Evolutionary conservation across 2,329 filamentous ascomycete species (phyloP), one percentile per base, ranked within the genome.

Genomic region (Alternaria metachromatica): DNA sequence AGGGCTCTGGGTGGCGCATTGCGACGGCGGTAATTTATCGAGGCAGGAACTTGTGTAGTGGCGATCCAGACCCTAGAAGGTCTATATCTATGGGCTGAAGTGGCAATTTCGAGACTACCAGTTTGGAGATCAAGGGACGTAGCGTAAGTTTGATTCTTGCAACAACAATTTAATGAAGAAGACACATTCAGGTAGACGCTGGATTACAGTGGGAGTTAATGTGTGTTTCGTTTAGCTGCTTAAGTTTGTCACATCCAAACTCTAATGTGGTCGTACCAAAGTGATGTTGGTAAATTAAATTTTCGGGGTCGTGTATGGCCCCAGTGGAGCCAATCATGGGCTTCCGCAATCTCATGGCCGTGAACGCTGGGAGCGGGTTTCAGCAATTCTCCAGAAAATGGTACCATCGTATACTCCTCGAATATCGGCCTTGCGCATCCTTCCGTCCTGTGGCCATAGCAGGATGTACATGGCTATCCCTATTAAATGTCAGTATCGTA

Each of bases 351-450:
- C 43, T 51, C 21, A 21, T 58, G 45, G 20, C 18, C 20, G 28
- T 46, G 10, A 28, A 18, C 21, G 10, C 33, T 20, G 56, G 10
- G 58, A 23, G 44, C 51, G 62, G 11, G 33, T 43, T 30, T 66
- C 56, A 5, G 65, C 65, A 43, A 70, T 66, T 6, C 33, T 62
- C 28, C 56, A 62, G 25, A 83, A 84, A 60, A 70, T 65, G 2
- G 62, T 54, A 4, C 69, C 67, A 33, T 70, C 65, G 18, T 64
- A 70, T 0, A 71, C 62, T n/a, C 65, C 57, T 20, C 59, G 55
- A 11, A 70, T 56, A n/a, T 71, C 65, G 9, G 51, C 48, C 43
- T 66, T 71, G 11, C 53, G 37, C 62, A 70, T 64, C 28, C 51
- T 56, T 3, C 66, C 69, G 25, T 68, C 69, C 23, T 58, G 49